These are phyloP conservation scores for Gnetum montanum DNA, from an alignment of 75 land plant genomes.

Conservation along the genomic window DNA sequence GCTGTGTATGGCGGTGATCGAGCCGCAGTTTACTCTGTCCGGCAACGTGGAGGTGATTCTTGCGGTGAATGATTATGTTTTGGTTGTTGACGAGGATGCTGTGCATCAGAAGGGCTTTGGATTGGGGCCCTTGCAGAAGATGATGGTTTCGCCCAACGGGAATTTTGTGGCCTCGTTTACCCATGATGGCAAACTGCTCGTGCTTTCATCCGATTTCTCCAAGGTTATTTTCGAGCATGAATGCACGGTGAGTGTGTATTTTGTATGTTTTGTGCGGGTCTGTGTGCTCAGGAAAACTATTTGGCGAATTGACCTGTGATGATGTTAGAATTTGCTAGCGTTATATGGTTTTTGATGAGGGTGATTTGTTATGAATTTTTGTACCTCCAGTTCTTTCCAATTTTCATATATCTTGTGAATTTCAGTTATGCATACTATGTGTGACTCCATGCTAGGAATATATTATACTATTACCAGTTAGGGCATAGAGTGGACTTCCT, in stretches of 20 bases:
- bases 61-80: slow-evolving; percentile 43
- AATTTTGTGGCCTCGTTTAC: slow-evolving; percentile 69
- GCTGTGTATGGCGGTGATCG: slow-evolving; percentile 68
- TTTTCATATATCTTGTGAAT: too few relatives aligned
- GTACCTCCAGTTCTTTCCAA: too few relatives aligned
- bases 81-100: slow-evolving; percentile 66
- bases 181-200: slow-evolving; percentile 82
- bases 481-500: too few relatives aligned
- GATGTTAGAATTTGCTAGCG: neutral
- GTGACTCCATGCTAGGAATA: too few relatives aligned
- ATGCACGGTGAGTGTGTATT: slow-evolving; percentile 54
- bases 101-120: slow-evolving; percentile 39
- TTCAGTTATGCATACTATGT: too few relatives aligned
- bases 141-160: slow-evolving; percentile 71
- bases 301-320: neutral
- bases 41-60: slow-evolving; percentile 83
- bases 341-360: neutral
- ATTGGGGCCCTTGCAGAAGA: slow-evolving; percentile 84
- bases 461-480: too few relatives aligned
- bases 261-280: neutral
- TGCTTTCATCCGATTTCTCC: slow-evolving; percentile 53
- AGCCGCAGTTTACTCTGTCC: slow-evolving; percentile 68
- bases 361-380: too few relatives aligned
- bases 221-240: slow-evolving; percentile 46
- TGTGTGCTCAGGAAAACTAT: too few relatives aligned